Evolutionary conservation across 805 yeast species (phyloP), one percentile per base, ranked within the genome.

Genomic region (Barnettozyma sp.): DNA sequence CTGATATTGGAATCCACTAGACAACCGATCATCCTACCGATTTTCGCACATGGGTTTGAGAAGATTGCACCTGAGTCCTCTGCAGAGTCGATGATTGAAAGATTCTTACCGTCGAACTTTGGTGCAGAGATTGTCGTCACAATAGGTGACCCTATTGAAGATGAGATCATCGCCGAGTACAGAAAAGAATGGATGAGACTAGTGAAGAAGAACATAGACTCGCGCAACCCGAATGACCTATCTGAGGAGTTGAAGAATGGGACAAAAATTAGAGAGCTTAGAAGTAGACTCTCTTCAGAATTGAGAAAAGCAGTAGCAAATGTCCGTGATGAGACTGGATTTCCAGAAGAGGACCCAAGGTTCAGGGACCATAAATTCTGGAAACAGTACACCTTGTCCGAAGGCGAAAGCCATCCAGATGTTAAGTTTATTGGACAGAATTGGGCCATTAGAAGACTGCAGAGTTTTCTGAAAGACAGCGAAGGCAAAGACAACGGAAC

Each of bases 21-120:
- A 40, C 76, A 90, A 0, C 97, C 98, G 0, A 75, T 88, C 2
- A 73, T 90, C 12, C 76, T 92, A 12, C 97, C 97, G 1, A 81
- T 90, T 13, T 90, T 79, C 52, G 65, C 84, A 5, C 71, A 77
- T 33, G 98, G 98, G 0, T 82, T 90, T 50, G 95, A 90, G 54
- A 76, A 80, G 51, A 72, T 88, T 18, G 79, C 82, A 9, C 95
- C 97, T 0, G 97, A 90, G 58, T 56, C 60, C 22, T 62, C 73
- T 17, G 72, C 78, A 15, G 58, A 40, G 5, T 41, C 66, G 13
- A 62, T 76, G n/a, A 50, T 78, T 44, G 71, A 73, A 36, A 62
- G 82, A 35, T 69, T 70, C 55, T 46, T 79, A 8, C 86, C 88
- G 2, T 62, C 71, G 29, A 78, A 78, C 39, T 56, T 77, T 30